phyloP scores from a whole-genome alignment of 495 filamentous ascomycete species.

The Neurospora sp. region DNA sequence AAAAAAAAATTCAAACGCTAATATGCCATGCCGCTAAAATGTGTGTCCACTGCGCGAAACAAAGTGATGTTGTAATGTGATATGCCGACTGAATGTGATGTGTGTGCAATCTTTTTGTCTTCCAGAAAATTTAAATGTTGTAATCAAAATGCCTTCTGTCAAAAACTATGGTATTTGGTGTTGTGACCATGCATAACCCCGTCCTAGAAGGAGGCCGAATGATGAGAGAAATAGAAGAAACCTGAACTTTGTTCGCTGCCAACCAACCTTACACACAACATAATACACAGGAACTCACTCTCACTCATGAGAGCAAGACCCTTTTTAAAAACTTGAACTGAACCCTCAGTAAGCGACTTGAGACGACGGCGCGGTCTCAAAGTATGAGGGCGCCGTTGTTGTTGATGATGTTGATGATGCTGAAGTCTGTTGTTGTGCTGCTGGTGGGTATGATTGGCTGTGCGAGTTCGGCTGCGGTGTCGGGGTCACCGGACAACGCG shows the following conservation, averaged over 20 bases:
- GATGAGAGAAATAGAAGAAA: neutral
- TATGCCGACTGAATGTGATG: neutral
- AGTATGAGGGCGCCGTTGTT: slow-evolving; percentile 21
- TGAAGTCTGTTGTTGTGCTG: slow-evolving; percentile 11
- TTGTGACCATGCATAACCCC: neutral
- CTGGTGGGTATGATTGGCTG: slow-evolving; percentile 11
- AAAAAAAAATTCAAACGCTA: neutral
- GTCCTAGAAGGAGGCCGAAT: neutral
- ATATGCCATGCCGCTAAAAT: neutral
- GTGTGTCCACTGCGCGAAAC: neutral
- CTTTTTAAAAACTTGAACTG: neutral
- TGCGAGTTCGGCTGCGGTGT: slow-evolving; percentile 30
- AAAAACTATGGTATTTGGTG: neutral
- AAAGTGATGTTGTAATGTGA: neutral
- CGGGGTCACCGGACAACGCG: slow-evolving; percentile 44
- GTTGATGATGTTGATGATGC: neutral
- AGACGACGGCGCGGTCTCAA: slow-evolving; percentile 6
- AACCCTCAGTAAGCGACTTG: neutral
- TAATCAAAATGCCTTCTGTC: neutral
- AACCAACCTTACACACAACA: neutral
- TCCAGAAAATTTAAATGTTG: neutral
- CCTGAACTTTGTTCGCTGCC: neutral
- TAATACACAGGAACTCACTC: neutral
- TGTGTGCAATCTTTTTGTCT: neutral
- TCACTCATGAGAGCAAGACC: neutral